phyloP scores from a whole-genome alignment of 73 alveolate genomes.

The Paramecium sexaurelia region DNA sequence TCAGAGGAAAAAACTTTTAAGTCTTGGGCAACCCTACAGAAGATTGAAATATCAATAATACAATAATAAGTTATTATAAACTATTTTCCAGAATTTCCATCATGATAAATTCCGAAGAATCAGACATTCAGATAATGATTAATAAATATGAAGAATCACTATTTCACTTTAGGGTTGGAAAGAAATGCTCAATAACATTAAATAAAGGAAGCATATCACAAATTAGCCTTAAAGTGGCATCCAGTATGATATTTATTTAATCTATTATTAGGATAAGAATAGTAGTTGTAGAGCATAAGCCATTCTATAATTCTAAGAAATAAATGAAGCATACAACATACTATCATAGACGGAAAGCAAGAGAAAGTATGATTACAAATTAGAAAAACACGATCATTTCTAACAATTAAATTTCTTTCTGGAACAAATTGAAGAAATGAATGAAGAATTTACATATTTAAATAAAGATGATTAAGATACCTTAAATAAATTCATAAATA shows the following conservation, averaged over 20 bases:
- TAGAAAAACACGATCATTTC: background rate
- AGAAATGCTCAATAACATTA: background rate
- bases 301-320: background rate
- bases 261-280: constrained; percentile 26
- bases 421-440: background rate
- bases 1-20: background rate
- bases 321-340: constrained; percentile 23
- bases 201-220: constrained; percentile 20
- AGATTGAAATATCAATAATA: constrained; percentile 5
- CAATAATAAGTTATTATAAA: background rate
- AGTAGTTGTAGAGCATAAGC: background rate
- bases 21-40: constrained; percentile 32
- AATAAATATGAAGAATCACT: constrained; percentile 3
- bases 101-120: background rate
- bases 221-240: constrained; percentile 46
- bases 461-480: background rate
- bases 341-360: background rate
- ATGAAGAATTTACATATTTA: background rate
- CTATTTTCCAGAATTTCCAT: constrained; percentile 29
- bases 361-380: background rate
- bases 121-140: background rate
- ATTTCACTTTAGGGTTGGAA: constrained; percentile 2
- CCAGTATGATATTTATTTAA: constrained; percentile 4
- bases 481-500: background rate
- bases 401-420: background rate